Evolutionary conservation across 176 grass and related monocot genomes (phyloP).

Genomic region (Bothriochloa decipiens): DNA sequence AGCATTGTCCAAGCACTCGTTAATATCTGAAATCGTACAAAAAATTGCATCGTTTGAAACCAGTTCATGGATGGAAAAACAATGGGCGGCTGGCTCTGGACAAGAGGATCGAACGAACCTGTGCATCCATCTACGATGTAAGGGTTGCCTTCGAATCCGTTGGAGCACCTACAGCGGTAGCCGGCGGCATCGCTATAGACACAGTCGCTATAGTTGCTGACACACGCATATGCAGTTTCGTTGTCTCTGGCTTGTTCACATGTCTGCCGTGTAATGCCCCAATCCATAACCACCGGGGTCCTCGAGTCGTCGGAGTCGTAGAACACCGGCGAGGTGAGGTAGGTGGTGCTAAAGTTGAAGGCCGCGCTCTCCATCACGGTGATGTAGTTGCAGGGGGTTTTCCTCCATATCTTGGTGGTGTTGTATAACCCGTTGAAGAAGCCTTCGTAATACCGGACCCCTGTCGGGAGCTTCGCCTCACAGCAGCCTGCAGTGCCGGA

Average conservation of each 20-base stretch:
- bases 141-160: neutral
- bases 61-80: neutral
- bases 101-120: neutral
- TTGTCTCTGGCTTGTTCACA: neutral
- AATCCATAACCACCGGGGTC: neutral
- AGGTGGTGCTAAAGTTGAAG: neutral
- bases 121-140: neutral
- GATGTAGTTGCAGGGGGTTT: neutral
- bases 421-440: neutral
- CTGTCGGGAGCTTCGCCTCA: neutral
- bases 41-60: neutral
- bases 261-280: neutral
- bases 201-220: neutral
- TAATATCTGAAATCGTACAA: neutral
- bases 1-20: neutral
- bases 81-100: too few species aligned
- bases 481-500: neutral
- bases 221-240: neutral
- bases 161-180: neutral
- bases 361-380: neutral
- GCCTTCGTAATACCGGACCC: neutral
- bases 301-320: neutral
- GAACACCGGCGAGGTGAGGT: neutral
- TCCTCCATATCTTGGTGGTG: neutral
- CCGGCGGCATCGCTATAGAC: neutral